Conservation (phyloP, 768 basidiomycete genomes). For the Lactarius trivialis region DNA sequence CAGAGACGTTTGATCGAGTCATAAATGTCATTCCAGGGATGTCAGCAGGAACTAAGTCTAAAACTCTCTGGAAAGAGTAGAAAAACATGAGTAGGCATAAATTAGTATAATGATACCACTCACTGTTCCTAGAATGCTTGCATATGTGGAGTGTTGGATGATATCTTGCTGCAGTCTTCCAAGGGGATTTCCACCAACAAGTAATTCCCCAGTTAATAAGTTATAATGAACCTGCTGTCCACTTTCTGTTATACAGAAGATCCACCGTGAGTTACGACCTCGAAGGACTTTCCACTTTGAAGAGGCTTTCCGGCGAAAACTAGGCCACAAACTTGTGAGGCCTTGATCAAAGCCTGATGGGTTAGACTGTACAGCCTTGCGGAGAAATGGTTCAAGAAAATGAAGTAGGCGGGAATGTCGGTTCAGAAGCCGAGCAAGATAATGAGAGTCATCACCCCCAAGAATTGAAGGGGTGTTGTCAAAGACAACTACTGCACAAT, state of each 20-base stretch:
- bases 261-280: constrained; percentile 1
- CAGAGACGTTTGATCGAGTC: background rate
- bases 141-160: background rate
- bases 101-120: too few species aligned
- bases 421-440: background rate
- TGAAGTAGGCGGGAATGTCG: background rate
- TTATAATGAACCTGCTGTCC: constrained; percentile 3
- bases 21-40: constrained; percentile 1
- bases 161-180: constrained; percentile 6
- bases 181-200: background rate
- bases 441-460: background rate
- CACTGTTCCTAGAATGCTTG: constrained; percentile 2
- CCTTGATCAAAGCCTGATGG: background rate
- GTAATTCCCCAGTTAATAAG: background rate
- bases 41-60: background rate
- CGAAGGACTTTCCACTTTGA: background rate
- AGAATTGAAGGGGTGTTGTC: background rate
- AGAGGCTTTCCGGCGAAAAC: background rate
- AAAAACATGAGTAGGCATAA: too few species aligned
- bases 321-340: background rate
- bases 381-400: background rate
- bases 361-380: background rate
- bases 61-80: background rate
- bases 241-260: background rate
- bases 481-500: background rate